Evolutionary conservation across 2,329 filamentous ascomycete genomes (phyloP), one percentile per base, ranked within the genome.

Genomic region (Xylaria sp.): DNA sequence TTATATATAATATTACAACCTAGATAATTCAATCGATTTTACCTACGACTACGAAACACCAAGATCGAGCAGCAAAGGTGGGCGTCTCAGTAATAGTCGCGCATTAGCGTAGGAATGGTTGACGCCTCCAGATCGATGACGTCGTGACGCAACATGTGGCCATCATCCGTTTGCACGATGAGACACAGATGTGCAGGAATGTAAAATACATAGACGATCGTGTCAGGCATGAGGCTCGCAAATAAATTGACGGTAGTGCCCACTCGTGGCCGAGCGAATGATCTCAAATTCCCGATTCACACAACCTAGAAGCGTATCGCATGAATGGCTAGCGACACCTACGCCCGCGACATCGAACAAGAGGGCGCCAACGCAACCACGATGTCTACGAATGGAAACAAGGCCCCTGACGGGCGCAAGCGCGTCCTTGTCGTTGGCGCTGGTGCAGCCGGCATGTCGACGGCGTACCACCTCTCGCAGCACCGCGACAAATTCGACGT

Each of bases 401-500:
- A 67, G 47, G 20, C 25, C 25, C 10, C 62, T 6, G 68, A 72
- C 56, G 71, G 69, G 31, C 74, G 73, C 4, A 81, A 79, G 67
- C 69, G 74, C 36, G 78, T 82, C 31, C 76, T 82, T 15, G 60
- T 82, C 38, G 79, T 82, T n/a, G 80, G 80, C 5, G 80, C 80
- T 5, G 80, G 80, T 9, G 80, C 80, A 55, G 80, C 79, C 61
- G 80, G 81, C 65, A 82, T 82, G 87, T 87, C 86, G 47, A 86
- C 86, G 68, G 86, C 87, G 1, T 82, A 88, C 69, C 86, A 89
- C 66, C 82, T 89, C 7, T 83, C 86, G 27, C 81, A 87, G 66
- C 85, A 89, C 69, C 85, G 83, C 0, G 84, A 86, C 64, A 86
- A 85, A 71, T 89, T 89, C 76, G 82, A 87, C 50, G 83, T 89